Conservation (phyloP, 2,329 filamentous ascomycete genomes). For the Teratosphaeria viscida region DNA sequence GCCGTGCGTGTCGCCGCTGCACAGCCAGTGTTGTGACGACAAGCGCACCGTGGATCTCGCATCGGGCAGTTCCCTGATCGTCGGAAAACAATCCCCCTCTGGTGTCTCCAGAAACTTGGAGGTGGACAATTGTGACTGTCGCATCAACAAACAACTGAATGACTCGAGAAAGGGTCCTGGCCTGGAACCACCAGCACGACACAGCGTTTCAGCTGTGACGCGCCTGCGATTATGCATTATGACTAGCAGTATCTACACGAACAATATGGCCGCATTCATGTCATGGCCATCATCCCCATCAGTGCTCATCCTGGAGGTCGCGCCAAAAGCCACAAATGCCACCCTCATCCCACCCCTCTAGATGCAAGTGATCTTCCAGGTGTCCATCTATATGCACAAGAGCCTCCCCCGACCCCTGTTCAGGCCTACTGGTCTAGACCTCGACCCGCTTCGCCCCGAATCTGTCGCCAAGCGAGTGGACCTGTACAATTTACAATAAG, state of each 20-base stretch:
- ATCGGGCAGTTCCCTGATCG: too few relatives aligned
- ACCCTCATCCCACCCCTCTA: background rate
- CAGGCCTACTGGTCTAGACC: background rate
- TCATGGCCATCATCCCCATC: background rate
- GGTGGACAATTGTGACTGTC: too few relatives aligned
- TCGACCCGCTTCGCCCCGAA: background rate
- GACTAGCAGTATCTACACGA: background rate
- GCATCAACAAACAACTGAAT: background rate
- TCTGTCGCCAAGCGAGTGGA: background rate
- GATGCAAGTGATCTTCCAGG: background rate
- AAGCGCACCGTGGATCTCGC: too few relatives aligned
- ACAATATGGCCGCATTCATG: background rate
- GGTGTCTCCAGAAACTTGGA: too few relatives aligned
- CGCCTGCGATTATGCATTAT: background rate
- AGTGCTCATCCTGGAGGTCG: background rate
- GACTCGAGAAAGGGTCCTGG: background rate
- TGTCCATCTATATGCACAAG: background rate
- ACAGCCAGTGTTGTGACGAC: too few relatives aligned
- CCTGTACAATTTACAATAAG: background rate
- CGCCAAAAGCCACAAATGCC: background rate
- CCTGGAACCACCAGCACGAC: background rate
- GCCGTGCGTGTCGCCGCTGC: too few relatives aligned
- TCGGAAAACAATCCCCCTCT: too few relatives aligned
- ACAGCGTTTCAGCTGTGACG: background rate
- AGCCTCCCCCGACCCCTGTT: background rate